Percentiles rank a stretch among this genome's conserved stretches.
Conservation (phyloP, 495 filamentous ascomycete genomes). For the Penicillium dipodomyicola region DNA sequence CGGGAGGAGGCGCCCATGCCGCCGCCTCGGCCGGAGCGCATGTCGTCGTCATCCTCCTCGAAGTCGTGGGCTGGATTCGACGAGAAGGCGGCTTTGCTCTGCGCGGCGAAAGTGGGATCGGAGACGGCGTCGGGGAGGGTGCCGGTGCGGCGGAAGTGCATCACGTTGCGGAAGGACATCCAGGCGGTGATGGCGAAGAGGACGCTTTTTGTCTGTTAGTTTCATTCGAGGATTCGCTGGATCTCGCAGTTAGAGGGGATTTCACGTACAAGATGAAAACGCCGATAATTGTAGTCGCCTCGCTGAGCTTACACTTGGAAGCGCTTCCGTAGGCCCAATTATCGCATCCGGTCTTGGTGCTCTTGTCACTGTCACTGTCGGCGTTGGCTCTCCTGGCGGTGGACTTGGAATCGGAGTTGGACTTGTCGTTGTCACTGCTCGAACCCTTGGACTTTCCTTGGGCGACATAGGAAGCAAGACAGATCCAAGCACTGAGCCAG, state of each 20-base stretch:
- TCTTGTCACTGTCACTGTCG: conserved; percentile 13
- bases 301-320: conserved; percentile 67
- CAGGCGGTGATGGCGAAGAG: conserved; percentile 69
- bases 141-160: conserved; percentile 75
- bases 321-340: conserved; percentile 54
- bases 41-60: conserved; percentile 49
- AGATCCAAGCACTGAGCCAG: conserved; percentile 82
- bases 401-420: conserved; percentile 15
- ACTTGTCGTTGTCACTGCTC: conserved; percentile 17
- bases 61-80: conserved; percentile 50
- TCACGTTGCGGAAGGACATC: conserved; percentile 73
- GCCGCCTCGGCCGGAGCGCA: conserved; percentile 43
- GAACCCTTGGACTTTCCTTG: conserved; percentile 32
- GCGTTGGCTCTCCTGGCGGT: conserved; percentile 21
- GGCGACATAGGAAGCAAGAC: conserved; percentile 68
- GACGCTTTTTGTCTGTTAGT: conserved; percentile 51
- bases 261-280: conserved; percentile 74
- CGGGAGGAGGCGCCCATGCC: conserved; percentile 34
- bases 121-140: conserved; percentile 65
- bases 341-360: conserved; percentile 41
- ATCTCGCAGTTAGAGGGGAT: conserved; percentile 2
- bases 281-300: conserved; percentile 72
- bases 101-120: conserved; percentile 50
- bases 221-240: background rate
- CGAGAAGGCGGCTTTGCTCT: conserved; percentile 51